Evolutionary conservation across 2,329 filamentous ascomycete species (phyloP), one percentile per base, ranked within the genome.

Genomic region (Teratosphaeria viscida): DNA sequence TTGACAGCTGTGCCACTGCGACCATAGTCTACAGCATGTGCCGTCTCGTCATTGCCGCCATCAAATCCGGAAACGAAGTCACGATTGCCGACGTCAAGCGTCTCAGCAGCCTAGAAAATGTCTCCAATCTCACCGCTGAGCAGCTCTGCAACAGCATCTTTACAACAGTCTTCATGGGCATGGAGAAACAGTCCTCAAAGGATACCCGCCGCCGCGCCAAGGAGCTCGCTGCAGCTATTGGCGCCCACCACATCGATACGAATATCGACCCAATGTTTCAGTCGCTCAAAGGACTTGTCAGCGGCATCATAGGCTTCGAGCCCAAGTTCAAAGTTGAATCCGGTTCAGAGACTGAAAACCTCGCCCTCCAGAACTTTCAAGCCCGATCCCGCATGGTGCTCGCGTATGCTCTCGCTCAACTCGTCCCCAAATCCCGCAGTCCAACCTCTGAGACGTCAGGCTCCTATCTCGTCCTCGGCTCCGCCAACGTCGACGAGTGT

Each of bases 91-190:
- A 85, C 67, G 76, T 80, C 7, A 74, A 76, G 43, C 73, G 78
- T 6, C 79, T 87, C 4, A 78, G 75, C 59, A 79, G 78, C 11
- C 77, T 81, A 53, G 72, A 77, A 4, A 74, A 77, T 57, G 83
- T 84, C 1, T 76, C 74, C 23, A 58, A 56, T 10, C 56, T 72
- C 57, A 83, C 80, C 0, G 77, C 84, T 0, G 77, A 88, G 66
- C 83, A 87, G 58, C 77, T 89, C 39, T 84, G 79, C 65, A 75
- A 76, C 56, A 73, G 76, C 2, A 77, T 87, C 47, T 85, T 88
- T 65, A 79, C 82, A 64, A 89, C 85, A 1, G 78, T 79, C 54
- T 89, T 85, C 72, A 87, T 90, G 84, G 88, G 87, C 11, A 91
- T 76, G 74, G 68, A 85, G 68, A 75, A 79, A 64, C 83, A 87